Conservation (phyloP, 2,329 filamentous ascomycete genomes). For the Fusarium sp. region DNA sequence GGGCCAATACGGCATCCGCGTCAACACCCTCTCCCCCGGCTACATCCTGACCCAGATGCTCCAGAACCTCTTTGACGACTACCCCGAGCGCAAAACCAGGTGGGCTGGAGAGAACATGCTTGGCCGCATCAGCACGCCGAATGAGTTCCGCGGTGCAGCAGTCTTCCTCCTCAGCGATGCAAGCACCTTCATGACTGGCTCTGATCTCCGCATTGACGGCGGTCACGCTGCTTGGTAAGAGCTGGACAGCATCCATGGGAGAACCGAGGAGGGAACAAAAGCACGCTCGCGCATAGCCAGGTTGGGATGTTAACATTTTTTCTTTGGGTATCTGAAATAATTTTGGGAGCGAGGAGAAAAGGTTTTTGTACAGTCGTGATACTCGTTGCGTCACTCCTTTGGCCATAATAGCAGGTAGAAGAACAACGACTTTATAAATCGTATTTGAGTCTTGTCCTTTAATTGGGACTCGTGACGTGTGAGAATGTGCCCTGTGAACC, state of each 20-base stretch:
- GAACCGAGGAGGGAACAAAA: not conserved
- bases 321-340: slow-evolving; percentile 28
- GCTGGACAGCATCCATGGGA: not conserved
- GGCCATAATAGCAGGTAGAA: slow-evolving; percentile 9
- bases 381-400: slow-evolving; percentile 13
- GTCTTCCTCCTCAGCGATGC: slow-evolving; percentile 81
- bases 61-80: slow-evolving; percentile 79
- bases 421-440: slow-evolving; percentile 7
- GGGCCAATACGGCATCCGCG: slow-evolving; percentile 78
- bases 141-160: slow-evolving; percentile 78
- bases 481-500: slow-evolving; percentile 57
- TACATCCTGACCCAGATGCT: slow-evolving; percentile 90
- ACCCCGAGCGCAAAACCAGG: slow-evolving; percentile 73
- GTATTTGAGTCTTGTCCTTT: slow-evolving; percentile 4
- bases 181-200: slow-evolving; percentile 80
- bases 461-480: slow-evolving; percentile 48
- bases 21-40: slow-evolving; percentile 85
- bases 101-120: slow-evolving; percentile 93
- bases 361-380: slow-evolving; percentile 31
- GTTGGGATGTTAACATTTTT: slow-evolving; percentile 5
- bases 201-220: slow-evolving; percentile 77
- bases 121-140: slow-evolving; percentile 72
- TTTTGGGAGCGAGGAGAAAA: slow-evolving; percentile 33
- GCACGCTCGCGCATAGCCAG: slow-evolving; percentile 9
- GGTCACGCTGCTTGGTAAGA: slow-evolving; percentile 72